A percentile compares a stretch with the other conserved stretches of the same genome.
These are phyloP conservation scores for sweet orange (Citrus sinensis) DNA, from an alignment of 345 rosid species.

Conservation along the genomic window DNA sequence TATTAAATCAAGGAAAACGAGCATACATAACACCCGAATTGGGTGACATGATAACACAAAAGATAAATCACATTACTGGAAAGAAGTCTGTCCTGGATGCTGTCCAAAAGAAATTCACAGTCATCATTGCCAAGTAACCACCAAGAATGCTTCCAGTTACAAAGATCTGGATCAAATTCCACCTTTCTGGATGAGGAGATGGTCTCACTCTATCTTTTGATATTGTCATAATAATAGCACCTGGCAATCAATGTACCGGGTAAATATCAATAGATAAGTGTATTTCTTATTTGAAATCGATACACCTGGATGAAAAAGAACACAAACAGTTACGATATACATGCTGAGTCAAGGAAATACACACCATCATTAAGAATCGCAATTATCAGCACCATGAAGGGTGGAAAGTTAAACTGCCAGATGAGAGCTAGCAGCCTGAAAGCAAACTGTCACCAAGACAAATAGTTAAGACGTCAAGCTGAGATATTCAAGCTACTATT, in stretches of 20 bases:
- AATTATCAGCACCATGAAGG: constrained; percentile 62
- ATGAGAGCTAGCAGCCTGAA: constrained; percentile 63
- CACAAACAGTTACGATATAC: no score
- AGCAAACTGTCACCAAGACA: constrained; percentile 40
- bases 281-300: no score
- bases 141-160: constrained; percentile 53
- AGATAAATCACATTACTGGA: constrained; percentile 32
- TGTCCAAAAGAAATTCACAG: constrained; percentile 65
- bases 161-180: constrained; percentile 58
- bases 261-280: neutral
- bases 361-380: constrained; percentile 57
- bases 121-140: constrained; percentile 63
- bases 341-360: constrained; percentile 5
- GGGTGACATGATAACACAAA: neutral
- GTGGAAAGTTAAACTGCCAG: constrained; percentile 67
- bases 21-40: neutral
- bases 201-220: constrained; percentile 61
- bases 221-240: constrained; percentile 56
- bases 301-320: no score
- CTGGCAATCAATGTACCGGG: constrained; percentile 12
- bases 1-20: neutral
- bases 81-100: constrained; percentile 53
- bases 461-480: neutral
- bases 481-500: neutral
- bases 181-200: constrained; percentile 60